These are phyloP conservation scores for Eremothecium gossypii DNA, from an alignment of 1,139 yeast species.

Conservation along the genomic window DNA sequence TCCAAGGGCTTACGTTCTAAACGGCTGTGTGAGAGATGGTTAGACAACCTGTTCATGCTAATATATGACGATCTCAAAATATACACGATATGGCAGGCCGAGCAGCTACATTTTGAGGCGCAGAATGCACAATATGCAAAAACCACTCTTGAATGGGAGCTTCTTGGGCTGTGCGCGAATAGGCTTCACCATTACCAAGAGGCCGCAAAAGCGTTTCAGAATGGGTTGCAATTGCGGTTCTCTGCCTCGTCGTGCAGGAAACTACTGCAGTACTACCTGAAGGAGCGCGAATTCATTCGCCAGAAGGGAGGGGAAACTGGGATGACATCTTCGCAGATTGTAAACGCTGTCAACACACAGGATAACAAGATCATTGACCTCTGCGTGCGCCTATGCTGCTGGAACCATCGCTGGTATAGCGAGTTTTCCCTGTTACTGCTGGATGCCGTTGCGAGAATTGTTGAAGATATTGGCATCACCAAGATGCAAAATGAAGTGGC, in stretches of 20 bases:
- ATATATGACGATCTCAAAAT: conserved; percentile 86
- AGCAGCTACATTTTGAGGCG: conserved; percentile 72
- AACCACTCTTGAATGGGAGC: conserved; percentile 88
- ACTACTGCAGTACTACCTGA: conserved; percentile 54
- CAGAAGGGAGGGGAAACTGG: conserved; percentile 13
- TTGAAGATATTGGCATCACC: conserved; percentile 68
- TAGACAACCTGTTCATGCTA: conserved; percentile 86
- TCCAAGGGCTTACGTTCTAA: conserved; percentile 44
- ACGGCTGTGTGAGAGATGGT: conserved; percentile 92
- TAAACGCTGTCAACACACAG: conserved; percentile 40
- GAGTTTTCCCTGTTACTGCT: conserved; percentile 72
- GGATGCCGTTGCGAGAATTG: conserved; percentile 46
- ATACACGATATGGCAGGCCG: conserved; percentile 93
- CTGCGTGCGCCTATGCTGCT: conserved; percentile 68
- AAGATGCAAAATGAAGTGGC: conserved; percentile 70
- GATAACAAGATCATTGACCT: conserved; percentile 61
- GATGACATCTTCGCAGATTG: conserved; percentile 29
- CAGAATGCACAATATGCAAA: conserved; percentile 72
- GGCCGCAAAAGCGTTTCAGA: conserved; percentile 72
- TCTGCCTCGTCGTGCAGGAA: conserved; percentile 75
- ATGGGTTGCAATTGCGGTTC: conserved; percentile 65
- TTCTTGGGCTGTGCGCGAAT: conserved; percentile 76
- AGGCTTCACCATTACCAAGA: conserved; percentile 78
- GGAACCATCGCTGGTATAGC: conserved; percentile 97
- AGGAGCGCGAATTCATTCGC: conserved; percentile 29